Percentiles rank a stretch among this genome's conserved stretches.
phyloP scores from a whole-genome alignment of 306 rosid genomes.

The Vigna angularis region DNA sequence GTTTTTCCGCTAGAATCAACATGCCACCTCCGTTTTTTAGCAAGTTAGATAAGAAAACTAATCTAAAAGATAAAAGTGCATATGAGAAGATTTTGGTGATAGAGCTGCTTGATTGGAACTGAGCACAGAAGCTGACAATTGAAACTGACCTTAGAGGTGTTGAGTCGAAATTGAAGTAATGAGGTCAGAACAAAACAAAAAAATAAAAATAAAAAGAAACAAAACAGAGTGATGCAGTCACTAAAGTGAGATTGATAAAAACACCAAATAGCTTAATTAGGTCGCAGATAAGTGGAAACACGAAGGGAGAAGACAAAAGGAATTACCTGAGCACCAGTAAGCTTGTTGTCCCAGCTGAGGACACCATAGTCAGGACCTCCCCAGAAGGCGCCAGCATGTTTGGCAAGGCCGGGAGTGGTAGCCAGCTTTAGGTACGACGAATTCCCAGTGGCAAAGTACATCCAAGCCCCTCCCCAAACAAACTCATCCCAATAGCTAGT shows the following conservation, averaged over 20 bases:
- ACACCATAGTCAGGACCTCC: conserved; percentile 92
- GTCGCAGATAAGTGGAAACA: background rate
- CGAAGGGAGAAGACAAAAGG: background rate
- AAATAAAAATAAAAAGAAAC: too few relatives aligned
- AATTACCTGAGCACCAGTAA: conserved; percentile 84
- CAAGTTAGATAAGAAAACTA: too few relatives aligned
- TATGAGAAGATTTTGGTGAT: too few relatives aligned
- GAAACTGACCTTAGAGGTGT: background rate
- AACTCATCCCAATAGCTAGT: conserved; percentile 75
- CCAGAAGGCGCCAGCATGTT: conserved; percentile 92
- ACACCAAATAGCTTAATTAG: background rate
- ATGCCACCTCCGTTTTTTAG: too few relatives aligned
- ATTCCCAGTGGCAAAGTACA: conserved; percentile 89
- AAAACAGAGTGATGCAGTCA: too few relatives aligned
- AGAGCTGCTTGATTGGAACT: background rate
- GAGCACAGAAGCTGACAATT: background rate
- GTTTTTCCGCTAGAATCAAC: too few relatives aligned
- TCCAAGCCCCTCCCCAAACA: conserved; percentile 90
- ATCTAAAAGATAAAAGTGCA: too few relatives aligned
- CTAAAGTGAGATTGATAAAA: too few relatives aligned
- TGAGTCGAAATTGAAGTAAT: background rate
- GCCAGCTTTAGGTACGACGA: conserved; percentile 74
- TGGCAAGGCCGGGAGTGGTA: conserved; percentile 68
- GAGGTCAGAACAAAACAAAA: too few relatives aligned
- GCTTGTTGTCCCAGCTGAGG: conserved; percentile 91